Percentiles rank a stretch among this genome's conserved stretches.
Evolutionary conservation across 306 rosid genomes (phyloP).

Genomic region (Delonix regia): DNA sequence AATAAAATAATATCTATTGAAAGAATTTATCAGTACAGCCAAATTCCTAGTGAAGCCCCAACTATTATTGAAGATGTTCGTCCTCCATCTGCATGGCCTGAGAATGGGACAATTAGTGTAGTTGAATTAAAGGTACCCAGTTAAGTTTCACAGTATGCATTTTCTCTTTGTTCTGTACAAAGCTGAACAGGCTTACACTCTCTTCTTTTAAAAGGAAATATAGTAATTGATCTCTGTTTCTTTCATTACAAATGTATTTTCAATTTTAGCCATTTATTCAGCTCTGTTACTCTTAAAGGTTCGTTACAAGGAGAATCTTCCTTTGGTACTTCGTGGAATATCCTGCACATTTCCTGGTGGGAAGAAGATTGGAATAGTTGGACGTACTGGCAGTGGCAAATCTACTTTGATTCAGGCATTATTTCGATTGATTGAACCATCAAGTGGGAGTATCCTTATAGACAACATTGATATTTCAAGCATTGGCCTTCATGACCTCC

Average conservation of each 20-base stretch:
- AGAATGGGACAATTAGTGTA: conserved; percentile 72
- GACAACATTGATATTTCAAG: conserved; percentile 79
- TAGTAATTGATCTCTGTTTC: not conserved
- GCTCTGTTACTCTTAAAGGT: conserved; percentile 53
- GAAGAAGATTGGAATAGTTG: conserved; percentile 94
- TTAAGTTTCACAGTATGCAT: conserved; percentile 23
- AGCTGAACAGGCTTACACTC: not conserved
- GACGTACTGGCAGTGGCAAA: conserved; percentile 98
- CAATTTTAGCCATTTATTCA: not conserved
- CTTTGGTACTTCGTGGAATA: conserved; percentile 86
- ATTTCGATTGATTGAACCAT: conserved; percentile 90
- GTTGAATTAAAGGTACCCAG: conserved; percentile 72
- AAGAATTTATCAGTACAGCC: conserved; percentile 96
- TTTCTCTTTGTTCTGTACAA: not conserved
- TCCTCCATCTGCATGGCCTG: conserved; percentile 90
- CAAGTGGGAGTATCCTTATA: conserved; percentile 72
- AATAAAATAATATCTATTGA: conserved; percentile 95
- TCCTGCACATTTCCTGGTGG: conserved; percentile 91
- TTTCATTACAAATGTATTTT: no score
- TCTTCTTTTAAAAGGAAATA: not conserved
- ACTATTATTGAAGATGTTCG: conserved; percentile 71
- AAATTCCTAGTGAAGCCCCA: conserved; percentile 92
- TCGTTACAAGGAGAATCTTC: conserved; percentile 97
- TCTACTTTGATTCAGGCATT: conserved; percentile 96
- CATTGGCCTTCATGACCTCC: conserved; percentile 95